Evolutionary conservation across 179 eudicot genomes (phyloP).

Genomic region (Gypsophila paniculata): DNA sequence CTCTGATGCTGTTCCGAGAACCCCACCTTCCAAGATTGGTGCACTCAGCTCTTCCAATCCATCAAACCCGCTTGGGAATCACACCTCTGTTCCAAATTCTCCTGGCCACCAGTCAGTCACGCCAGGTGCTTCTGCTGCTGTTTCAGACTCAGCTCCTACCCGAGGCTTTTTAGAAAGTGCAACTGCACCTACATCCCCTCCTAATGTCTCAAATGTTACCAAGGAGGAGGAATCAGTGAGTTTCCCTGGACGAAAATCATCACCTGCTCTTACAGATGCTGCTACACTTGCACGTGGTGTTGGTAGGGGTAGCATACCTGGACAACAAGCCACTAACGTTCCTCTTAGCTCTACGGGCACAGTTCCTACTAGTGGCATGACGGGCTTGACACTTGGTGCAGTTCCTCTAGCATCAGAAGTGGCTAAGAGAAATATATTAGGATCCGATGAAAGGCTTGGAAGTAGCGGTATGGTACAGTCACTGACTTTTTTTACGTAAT

Average conservation of each 20-base stretch:
- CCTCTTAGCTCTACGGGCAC: conserved; percentile 50
- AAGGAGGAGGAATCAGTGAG: conserved; percentile 65
- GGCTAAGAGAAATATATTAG: conserved; percentile 64
- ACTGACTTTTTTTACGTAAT: conserved; percentile 41
- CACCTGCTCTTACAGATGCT: conserved; percentile 66
- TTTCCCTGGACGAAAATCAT: conserved; percentile 60
- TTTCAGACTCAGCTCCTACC: conserved; percentile 37
- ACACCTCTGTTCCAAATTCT: conserved; percentile 33
- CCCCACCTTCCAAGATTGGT: conserved; percentile 71
- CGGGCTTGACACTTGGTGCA: conserved; percentile 48
- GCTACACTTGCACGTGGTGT: conserved; percentile 45
- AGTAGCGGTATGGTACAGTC: conserved; percentile 50
- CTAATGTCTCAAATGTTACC: conserved; percentile 39
- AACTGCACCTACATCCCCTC: conserved; percentile 45
- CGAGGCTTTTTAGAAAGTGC: conserved; percentile 40
- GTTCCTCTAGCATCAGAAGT: conserved; percentile 62
- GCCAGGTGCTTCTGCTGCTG: conserved; percentile 38
- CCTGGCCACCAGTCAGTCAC: conserved; percentile 30
- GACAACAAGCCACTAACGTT: conserved; percentile 43
- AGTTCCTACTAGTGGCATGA: conserved; percentile 47
- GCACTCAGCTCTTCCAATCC: conserved; percentile 49
- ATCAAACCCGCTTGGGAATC: conserved; percentile 47
- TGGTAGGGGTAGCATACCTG: conserved; percentile 58
- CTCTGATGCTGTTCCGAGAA: conserved; percentile 59
- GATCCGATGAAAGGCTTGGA: conserved; percentile 75